Evolutionary conservation across 1,284 basidiomycete genomes (phyloP).

Genomic region (Volvariella surrecta): DNA sequence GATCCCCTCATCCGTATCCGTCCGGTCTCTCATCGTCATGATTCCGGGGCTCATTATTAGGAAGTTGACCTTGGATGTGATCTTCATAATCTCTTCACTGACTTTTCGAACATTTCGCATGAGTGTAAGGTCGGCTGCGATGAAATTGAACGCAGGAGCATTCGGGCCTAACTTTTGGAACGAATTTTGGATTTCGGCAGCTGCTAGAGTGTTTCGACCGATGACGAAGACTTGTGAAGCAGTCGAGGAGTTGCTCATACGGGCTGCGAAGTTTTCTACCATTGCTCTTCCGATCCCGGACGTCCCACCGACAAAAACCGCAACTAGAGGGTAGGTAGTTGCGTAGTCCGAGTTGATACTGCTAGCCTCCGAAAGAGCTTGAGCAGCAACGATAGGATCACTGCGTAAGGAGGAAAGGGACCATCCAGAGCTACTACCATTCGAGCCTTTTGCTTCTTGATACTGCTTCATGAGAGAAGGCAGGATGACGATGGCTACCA

Average conservation of each 20-base stretch:
- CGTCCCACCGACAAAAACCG: constrained; percentile 30
- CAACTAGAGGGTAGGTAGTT: constrained; percentile 25
- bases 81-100: constrained; percentile 14
- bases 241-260: constrained; percentile 18
- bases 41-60: constrained; percentile 26
- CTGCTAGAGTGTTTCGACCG: constrained; percentile 24
- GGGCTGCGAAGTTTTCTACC: constrained; percentile 18
- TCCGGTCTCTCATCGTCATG: constrained; percentile 19
- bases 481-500: background rate
- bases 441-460: too few species aligned
- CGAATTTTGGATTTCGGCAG: constrained; percentile 23
- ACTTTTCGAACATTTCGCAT: constrained; percentile 26
- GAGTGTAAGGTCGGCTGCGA: constrained; percentile 28
- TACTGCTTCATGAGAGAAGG: background rate
- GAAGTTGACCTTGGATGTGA: constrained; percentile 25
- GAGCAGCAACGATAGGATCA: too few species aligned
- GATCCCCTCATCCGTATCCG: constrained; percentile 30
- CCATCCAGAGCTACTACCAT: too few species aligned
- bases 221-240: constrained; percentile 23
- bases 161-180: constrained; percentile 15
- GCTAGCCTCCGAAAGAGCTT: too few species aligned
- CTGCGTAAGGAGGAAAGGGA: too few species aligned
- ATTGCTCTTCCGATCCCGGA: constrained; percentile 29
- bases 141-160: constrained; percentile 18
- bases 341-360: constrained; percentile 8